Evolutionary conservation across 208 protist genomes (phyloP), one percentile per base, ranked within the genome.

Genomic region (Wallacemonas sp.): DNA sequence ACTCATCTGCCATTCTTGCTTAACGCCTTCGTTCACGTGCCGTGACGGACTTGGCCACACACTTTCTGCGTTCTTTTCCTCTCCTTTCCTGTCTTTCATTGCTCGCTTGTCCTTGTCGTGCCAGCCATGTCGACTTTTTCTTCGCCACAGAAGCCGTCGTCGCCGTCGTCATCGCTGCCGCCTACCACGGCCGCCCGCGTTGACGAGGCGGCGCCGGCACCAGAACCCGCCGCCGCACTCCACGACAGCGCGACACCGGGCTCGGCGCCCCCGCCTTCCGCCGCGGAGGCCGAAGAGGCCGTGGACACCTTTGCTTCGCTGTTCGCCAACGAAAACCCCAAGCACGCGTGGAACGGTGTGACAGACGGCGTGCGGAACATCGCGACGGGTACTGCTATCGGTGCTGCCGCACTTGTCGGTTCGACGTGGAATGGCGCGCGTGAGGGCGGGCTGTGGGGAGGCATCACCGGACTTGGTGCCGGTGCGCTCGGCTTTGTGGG

Each of bases 281-380:
- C 22, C 5, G 68, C 57, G 46, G 3, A 37, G 3, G 4, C 24
- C 13, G 33, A 54, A 33, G 24, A 30, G 8, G 29, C 39, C 12
- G 24, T 76, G 19, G 65, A 69, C 5, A 67, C 66, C 9, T 72
- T 83, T 36, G 78, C 63, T 8, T 37, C 62, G 12, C 52, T 83
- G 24, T 87, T 87, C 63, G 69, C 68, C 0, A 63, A 63, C 6
- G 32, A 66, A 0, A 48, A 63, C 19, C 83, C 83, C 12, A 81
- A 87, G 65, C 72, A 90, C 55, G 65, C 63, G 0, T 38, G 82
- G 15, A 42, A 73, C 3, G 83, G 83, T 27, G 0, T 78, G 9
- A 39, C 53, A 4, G 73, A 78, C 38, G 79, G 42, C 10, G 45
- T 72, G 27, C 46, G 66, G 2, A 81, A 85, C 41, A 54, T 76